Percentiles rank a stretch among this genome's conserved stretches.
phyloP scores from a whole-genome alignment of 2,329 filamentous ascomycete species.

The Diaporthe capsici region DNA sequence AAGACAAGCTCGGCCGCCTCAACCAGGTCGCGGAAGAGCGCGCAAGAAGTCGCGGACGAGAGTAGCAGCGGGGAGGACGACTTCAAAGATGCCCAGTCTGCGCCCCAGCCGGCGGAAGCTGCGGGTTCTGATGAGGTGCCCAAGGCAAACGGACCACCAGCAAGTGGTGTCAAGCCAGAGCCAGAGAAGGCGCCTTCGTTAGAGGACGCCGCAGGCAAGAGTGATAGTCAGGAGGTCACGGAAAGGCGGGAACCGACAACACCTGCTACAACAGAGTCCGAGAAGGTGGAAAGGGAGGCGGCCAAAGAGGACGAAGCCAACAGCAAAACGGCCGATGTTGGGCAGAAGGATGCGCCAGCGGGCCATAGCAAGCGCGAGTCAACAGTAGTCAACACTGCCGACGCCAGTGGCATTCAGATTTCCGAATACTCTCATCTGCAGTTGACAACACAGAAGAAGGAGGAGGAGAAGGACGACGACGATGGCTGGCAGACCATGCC shows the following conservation, averaged over 20 bases:
- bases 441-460: constrained; percentile 67
- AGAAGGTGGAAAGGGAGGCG: neutral
- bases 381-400: constrained; percentile 55
- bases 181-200: neutral
- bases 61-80: constrained; percentile 46
- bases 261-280: neutral
- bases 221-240: neutral
- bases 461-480: constrained; percentile 64
- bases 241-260: neutral
- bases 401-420: constrained; percentile 52
- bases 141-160: neutral
- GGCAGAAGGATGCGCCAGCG: constrained; percentile 44
- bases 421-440: constrained; percentile 96
- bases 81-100: constrained; percentile 48
- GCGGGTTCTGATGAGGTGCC: neutral
- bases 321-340: constrained; percentile 24
- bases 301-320: neutral
- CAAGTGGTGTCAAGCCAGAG: constrained; percentile 1
- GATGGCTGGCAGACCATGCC: constrained; percentile 95
- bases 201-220: neutral
- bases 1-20: constrained; percentile 35
- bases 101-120: constrained; percentile 9
- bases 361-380: constrained; percentile 54
- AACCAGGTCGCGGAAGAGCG: constrained; percentile 40
- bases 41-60: constrained; percentile 43